Conservation (phyloP, 2,329 filamentous ascomycete genomes). For the Cercospora zeae-maydis region DNA sequence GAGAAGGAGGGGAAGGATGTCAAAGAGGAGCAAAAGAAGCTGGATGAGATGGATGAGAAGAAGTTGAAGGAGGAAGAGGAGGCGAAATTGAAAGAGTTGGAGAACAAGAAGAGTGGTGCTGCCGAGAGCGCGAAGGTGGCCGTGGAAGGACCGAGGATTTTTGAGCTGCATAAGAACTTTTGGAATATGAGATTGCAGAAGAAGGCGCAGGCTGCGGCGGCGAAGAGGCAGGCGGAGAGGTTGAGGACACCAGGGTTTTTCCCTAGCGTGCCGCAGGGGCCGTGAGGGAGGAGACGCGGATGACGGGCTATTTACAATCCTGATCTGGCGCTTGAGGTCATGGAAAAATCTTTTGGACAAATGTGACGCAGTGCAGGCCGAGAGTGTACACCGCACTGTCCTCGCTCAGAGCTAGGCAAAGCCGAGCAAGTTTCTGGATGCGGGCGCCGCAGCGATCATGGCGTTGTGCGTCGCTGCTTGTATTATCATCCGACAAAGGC, state of each 20-base stretch:
- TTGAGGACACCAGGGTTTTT: constrained; percentile 75
- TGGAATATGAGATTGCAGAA: constrained; percentile 80
- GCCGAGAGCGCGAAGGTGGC: constrained; percentile 62
- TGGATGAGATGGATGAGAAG: constrained; percentile 55
- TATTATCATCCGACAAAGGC: background rate
- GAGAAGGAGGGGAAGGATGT: constrained; percentile 61
- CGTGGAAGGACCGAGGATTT: constrained; percentile 69
- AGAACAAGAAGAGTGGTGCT: constrained; percentile 39
- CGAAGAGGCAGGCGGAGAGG: constrained; percentile 76
- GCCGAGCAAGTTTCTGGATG: background rate
- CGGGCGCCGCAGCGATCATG: background rate
- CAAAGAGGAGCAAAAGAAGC: constrained; percentile 66
- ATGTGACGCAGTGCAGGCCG: background rate
- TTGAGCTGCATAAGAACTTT: constrained; percentile 83
- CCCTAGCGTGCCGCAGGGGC: constrained; percentile 56
- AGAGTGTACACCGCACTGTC: background rate
- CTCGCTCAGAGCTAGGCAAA: background rate
- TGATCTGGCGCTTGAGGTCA: background rate
- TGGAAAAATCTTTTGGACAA: background rate
- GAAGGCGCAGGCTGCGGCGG: constrained; percentile 71
- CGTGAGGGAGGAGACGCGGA: background rate
- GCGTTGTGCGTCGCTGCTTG: background rate
- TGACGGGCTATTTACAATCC: background rate
- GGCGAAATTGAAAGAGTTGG: constrained; percentile 44
- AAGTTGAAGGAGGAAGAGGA: constrained; percentile 42